Base-by-base conservation (phyloP, 164 flowering plant genomes). In the Piper betle region DNA sequence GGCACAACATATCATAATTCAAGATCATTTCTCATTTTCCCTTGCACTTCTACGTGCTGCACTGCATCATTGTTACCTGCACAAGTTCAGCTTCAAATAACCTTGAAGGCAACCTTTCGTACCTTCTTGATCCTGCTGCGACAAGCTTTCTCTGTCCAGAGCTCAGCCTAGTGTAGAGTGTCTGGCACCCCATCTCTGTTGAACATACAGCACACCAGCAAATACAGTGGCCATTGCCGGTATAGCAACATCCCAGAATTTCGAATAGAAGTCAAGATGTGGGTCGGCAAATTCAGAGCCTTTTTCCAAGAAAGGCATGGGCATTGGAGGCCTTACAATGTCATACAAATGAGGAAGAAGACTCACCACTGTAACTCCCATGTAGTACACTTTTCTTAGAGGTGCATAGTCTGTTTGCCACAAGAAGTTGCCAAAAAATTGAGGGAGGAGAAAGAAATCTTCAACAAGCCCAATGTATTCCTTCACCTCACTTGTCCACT, bases 341-440 rank as follows among this genome's bases (percentile, higher is more conserved):
- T 88, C 97, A 73, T 91, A 91, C 16, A 84, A 54, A 68, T 88
- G 96, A 37, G 96, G 98, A 38, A 91, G 82, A 64, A 91, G 84
- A 65, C 88, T 81, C 69, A 88, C 81, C 7, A 71, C 53, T 7
- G 96, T 82, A 55, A 91, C 69, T 60, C 95, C 98, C 40, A 88
- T 58, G 57, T 72, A 85, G 63, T 85, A 91, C 8, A 77, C 66
- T 43, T 85, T 85, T 66, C 92, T 66, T 38, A 91, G 83, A 8
- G 96, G 92, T 64, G 68, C 77, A n/a, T 77, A 64, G 33, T 86
- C 66, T 19, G 77, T 78, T 72, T 81, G 84, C 98, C 96, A 91
- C 25, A 86, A 19, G 6, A 84, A 6, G 71, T 86, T 91, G 40
- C 88, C 92, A 19, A 88, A 76, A 39, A 88, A 76, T 68, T 91